Base-by-base conservation (phyloP, 2,329 filamentous ascomycete species). In the Sclerotinia sclerotiorum region DNA sequence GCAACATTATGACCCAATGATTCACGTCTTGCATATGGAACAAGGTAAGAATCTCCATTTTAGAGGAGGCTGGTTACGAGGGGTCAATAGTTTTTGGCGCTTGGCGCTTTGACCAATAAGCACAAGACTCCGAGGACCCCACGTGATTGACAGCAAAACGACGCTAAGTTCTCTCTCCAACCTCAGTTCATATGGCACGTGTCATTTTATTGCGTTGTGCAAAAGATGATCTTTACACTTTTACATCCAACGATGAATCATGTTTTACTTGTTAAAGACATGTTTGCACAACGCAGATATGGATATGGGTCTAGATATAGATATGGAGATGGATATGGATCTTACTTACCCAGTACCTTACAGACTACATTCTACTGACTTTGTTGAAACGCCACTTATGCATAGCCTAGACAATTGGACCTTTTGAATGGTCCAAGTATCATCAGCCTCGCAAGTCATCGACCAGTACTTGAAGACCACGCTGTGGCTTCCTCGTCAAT, bases 1-100 rank as follows among this genome's bases (percentile, higher is more conserved):
- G 48, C 29, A 39, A 65, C 58, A 68, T 65, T 44, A 32, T 49
- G 67, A 52, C 2, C 39, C 39, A 68, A 57, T 68, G 49, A 68
- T 57, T 68, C 67, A 68, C 67, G 4, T 24, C n/a, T 56, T 55
- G 42, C 32, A 51, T 24, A 7, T 42, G 51, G 24, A 24, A 27
- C 13, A 19, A 44, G 4, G 1, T n/a, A 7, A 15, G 24, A 42
- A 55, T 55, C 55, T 63, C 56, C 65, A 67, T 62, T 39, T 63
- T 67, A 48, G 57, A 65, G 67, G 67, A 42, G 67, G 67, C 67
- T 68, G 66, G 60, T 67, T 57, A 39, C 46, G 58, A 62, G 29
- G 27, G 46, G 29, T 61, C 44, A 39, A 27, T 13, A 27, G 21
- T 24, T 51, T 62, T 62, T 51, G 21, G 21, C 58, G 29, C 58